These are phyloP conservation scores for Neurospora sp. DNA, from an alignment of 2,329 filamentous ascomycete genomes.

Conservation along the genomic window DNA sequence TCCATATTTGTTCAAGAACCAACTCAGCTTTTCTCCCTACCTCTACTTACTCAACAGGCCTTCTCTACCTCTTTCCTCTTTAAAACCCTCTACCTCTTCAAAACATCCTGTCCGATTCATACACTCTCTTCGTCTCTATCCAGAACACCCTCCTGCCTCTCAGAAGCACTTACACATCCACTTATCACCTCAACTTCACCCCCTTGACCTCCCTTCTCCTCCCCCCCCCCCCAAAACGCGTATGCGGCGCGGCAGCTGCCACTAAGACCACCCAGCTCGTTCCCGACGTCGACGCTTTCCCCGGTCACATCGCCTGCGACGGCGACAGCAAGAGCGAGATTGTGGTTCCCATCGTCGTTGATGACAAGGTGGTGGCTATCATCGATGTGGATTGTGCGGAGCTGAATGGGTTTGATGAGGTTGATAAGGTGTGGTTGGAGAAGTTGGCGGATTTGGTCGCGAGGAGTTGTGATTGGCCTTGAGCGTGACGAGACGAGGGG, in stretches of 20 bases:
- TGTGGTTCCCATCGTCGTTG: constrained; percentile 60
- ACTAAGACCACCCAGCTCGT: constrained; percentile 54
- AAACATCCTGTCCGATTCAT: neutral
- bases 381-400: constrained; percentile 73
- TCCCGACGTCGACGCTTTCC: constrained; percentile 62
- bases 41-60: neutral
- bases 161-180: neutral
- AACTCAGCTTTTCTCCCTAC: neutral
- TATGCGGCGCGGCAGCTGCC: constrained; percentile 63
- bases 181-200: neutral
- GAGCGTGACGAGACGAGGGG: neutral
- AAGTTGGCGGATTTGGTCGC: constrained; percentile 51
- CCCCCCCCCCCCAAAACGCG: constrained; percentile 31
- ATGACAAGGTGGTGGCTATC: constrained; percentile 40
- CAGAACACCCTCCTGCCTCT: neutral
- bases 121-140: neutral
- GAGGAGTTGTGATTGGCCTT: constrained; percentile 55
- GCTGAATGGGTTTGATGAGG: constrained; percentile 55
- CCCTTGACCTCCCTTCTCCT: neutral
- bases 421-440: constrained; percentile 58
- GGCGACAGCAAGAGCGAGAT: constrained; percentile 68
- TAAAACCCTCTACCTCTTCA: neutral
- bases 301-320: constrained; percentile 77
- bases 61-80: neutral
- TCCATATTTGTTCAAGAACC: neutral